Evolutionary conservation across 2,329 filamentous ascomycete genomes (phyloP), one percentile per base, ranked within the genome.

Genomic region (Colletotrichum truncatum): DNA sequence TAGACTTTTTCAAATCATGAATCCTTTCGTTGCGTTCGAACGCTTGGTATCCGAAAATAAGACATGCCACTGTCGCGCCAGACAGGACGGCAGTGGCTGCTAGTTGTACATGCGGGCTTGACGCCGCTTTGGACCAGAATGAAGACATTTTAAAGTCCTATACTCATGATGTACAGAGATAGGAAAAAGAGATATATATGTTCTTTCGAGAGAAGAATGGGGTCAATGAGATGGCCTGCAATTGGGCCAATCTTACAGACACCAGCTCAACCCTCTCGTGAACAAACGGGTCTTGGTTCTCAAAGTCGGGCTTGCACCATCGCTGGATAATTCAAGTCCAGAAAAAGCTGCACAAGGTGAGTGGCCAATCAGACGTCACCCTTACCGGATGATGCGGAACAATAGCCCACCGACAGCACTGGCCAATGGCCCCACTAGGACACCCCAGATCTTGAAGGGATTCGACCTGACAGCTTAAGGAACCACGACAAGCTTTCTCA

Each of bases 41-140:
- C 38, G 82, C 82, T 74, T 91, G 89, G 70, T 88, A 89, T 18
- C 87, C 86, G 12, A 91, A 77, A 30, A 91, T 82, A 7, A 87
- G 80, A n/a, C 82, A 82, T 3, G 88, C 88, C 25, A 86, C 88
- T 0, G 88, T 81, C 8, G 84, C 85, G 16, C 88, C 89, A 0
- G 88, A 91, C 12, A 87, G 78, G 21, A 93, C 81, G 2, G 93
- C 93, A 0, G 92, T 93, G 3, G 90, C 87, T 16, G 89, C 85
- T 34, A 96, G 81, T 75, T 94, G 92, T 41, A 85, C 74, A 25
- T 81, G 82, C 32, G 82, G 78, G 70, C 78, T 84, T 38, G 79
- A 77, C 39, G 82, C 72, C 5, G 80, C 76, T 56, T 82, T 79
- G 41, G 80, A 75, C 26, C 85, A 59, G 34, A 84, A 77, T 28